Evolutionary conservation across 345 rosid species (phyloP).

Genomic region (Hirschfeldia incana): DNA sequence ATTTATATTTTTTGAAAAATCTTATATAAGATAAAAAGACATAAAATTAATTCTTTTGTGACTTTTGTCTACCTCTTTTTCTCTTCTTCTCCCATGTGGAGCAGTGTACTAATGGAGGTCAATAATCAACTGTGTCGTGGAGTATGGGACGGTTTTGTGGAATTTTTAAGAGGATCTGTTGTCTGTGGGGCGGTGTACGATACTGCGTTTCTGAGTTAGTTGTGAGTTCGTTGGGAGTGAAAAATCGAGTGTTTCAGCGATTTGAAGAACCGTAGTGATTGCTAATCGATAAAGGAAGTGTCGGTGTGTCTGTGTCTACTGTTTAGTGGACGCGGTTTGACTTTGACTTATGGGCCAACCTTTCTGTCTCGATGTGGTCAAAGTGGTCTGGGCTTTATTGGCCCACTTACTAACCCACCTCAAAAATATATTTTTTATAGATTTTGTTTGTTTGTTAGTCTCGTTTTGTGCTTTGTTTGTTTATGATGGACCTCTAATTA

Average conservation of each 20-base stretch:
- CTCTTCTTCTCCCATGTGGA: conserved; percentile 32
- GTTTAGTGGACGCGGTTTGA: conserved; percentile 36
- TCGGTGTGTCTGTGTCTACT: conserved; percentile 16
- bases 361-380: conserved; percentile 30
- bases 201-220: conserved; percentile 8
- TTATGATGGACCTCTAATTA: not conserved
- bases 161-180: not conserved
- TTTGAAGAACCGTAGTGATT: conserved; percentile 18
- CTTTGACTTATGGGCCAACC: conserved; percentile 39
- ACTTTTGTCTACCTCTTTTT: conserved; percentile 27
- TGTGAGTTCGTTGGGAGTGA: not conserved
- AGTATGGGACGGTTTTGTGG: not conserved
- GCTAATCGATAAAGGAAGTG: conserved; percentile 33
- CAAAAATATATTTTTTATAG: not conserved
- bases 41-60: conserved; percentile 14
- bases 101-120: conserved; percentile 27
- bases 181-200: conserved; percentile 4
- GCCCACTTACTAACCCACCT: conserved; percentile 14
- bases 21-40: not conserved
- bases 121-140: conserved; percentile 25
- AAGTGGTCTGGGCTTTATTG: conserved; percentile 32
- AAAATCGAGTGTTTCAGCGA: conserved; percentile 19
- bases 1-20: not conserved
- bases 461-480: not conserved
- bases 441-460: conserved; percentile 19